phyloP scores from a whole-genome alignment of 2,329 filamentous ascomycete species.

The Pleurostoma richardsiae region DNA sequence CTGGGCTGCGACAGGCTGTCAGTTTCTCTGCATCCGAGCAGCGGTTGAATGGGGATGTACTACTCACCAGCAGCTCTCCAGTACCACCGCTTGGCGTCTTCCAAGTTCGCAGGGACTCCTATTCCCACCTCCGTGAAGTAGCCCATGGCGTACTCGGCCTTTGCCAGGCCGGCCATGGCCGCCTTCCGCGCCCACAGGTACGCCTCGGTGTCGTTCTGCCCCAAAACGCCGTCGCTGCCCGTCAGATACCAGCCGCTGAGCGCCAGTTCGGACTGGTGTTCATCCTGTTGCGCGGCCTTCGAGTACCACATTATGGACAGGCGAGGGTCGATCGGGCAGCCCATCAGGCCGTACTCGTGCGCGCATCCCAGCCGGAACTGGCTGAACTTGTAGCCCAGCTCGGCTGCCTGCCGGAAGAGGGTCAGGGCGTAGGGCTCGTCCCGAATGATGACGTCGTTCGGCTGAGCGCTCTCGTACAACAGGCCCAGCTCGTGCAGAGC shows the following conservation, averaged over 20 bases:
- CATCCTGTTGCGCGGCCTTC: slow-evolving; percentile 82
- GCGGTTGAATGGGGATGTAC: slow-evolving; percentile 18
- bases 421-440: slow-evolving; percentile 79
- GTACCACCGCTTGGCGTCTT: slow-evolving; percentile 98
- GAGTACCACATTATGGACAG: slow-evolving; percentile 93
- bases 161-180: slow-evolving; percentile 78
- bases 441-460: slow-evolving; percentile 68
- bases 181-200: slow-evolving; percentile 97
- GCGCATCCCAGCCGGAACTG: slow-evolving; percentile 85
- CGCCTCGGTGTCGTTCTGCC: slow-evolving; percentile 91
- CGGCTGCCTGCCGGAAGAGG: slow-evolving; percentile 79
- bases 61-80: slow-evolving; percentile 91
- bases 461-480: slow-evolving; percentile 57
- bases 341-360: slow-evolving; percentile 84
- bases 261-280: slow-evolving; percentile 86
- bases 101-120: slow-evolving; percentile 76
- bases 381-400: slow-evolving; percentile 90
- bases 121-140: slow-evolving; percentile 97
- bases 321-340: slow-evolving; percentile 75
- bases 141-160: slow-evolving; percentile 97
- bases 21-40: slow-evolving; percentile 18
- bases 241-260: slow-evolving; percentile 94
- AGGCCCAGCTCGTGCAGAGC: slow-evolving; percentile 83
- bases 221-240: slow-evolving; percentile 78
- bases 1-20: slow-evolving; percentile 57